Base-by-base conservation (phyloP, 495 filamentous ascomycete genomes). In the Lasiosphaeria ovina region DNA sequence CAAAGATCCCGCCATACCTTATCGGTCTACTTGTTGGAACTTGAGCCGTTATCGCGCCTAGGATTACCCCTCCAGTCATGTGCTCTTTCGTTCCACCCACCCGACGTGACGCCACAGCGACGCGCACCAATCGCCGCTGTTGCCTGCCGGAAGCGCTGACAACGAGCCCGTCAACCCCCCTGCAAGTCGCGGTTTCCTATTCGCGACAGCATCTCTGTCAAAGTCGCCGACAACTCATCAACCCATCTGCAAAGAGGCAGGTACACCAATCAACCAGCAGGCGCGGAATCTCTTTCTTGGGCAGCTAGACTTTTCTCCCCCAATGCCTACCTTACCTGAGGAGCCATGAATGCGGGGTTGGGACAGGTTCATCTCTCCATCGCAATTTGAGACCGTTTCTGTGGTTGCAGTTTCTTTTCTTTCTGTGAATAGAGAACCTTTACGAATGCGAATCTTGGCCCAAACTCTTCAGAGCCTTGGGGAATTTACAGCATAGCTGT, bases 251-350 rank as follows among this genome's bases (percentile, higher is more conserved):
- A 64, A 32, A 58, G 50, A 36, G 53, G 54, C 62, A 66, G 65
- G 64, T 64, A 66, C 64, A 65, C 67, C 67, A 69, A 69, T 69
- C 64, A 61, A 24, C 50, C 57, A 33, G 31, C 53, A 35, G 51
- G 8, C 42, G 53, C 60, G 57, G 58, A 50, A 65, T 14, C 53
- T 55, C 44, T 63, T 55, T 32, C 35, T 68, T 65, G 66, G 62
- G 62, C 62, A 68, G 58, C 62, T 16, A 61, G 62, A 49, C 52
- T n/a, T 57, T 42, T 64, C 35, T 51, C 57, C 8, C 5, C 53
- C 16, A 44, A 34, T 53, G 42, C 55, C 36, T 42, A 38, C 48
- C 36, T 36, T 34, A 48, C 24, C 24, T 24, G 24, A 24, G 24
- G 12, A 54, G 9, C 11, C 54, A 44, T 63, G 60, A 54, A 35